Evolutionary conservation across 192 early-diverging fungal species (phyloP).

Genomic region (Phycomyces nitens): DNA sequence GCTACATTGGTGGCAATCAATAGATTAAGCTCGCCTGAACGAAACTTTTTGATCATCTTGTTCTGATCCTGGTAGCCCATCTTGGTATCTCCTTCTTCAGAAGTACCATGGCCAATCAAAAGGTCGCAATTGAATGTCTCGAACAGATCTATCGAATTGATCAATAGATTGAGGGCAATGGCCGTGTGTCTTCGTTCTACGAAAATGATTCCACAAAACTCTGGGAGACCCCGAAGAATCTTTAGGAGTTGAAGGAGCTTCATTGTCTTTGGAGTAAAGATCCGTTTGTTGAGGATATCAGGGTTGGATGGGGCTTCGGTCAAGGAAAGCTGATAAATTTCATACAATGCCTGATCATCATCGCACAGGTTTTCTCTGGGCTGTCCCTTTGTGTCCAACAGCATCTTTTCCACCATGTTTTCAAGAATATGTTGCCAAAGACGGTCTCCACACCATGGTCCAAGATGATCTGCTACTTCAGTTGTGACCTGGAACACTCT

Average conservation of each 20-base stretch:
- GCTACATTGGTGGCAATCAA: constrained; percentile 91
- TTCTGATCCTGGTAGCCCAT: constrained; percentile 57
- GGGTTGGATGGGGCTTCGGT: constrained; percentile 30
- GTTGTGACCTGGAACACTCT: constrained; percentile 37
- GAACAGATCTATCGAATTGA: constrained; percentile 54
- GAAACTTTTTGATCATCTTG: constrained; percentile 63
- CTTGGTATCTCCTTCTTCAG: constrained; percentile 37
- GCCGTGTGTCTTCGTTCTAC: constrained; percentile 72
- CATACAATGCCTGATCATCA: constrained; percentile 17
- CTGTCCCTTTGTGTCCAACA: not conserved
- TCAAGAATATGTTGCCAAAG: constrained; percentile 56
- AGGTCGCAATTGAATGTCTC: constrained; percentile 40
- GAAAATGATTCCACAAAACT: constrained; percentile 90
- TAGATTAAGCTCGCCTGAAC: constrained; percentile 64
- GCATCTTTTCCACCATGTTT: constrained; percentile 22
- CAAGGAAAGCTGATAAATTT: not conserved
- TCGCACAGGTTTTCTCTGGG: constrained; percentile 6
- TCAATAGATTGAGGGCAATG: constrained; percentile 47
- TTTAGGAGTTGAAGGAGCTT: constrained; percentile 61
- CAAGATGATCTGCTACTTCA: constrained; percentile 55
- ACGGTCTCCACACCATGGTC: constrained; percentile 76
- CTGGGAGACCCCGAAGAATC: constrained; percentile 36
- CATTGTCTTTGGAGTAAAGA: constrained; percentile 68
- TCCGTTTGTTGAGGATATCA: constrained; percentile 16
- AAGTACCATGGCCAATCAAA: constrained; percentile 58